A percentile compares a stretch with the other conserved stretches of the same genome.
Evolutionary conservation across 176 grass and related monocot species (phyloP).

Genomic region (Juncus effusus): DNA sequence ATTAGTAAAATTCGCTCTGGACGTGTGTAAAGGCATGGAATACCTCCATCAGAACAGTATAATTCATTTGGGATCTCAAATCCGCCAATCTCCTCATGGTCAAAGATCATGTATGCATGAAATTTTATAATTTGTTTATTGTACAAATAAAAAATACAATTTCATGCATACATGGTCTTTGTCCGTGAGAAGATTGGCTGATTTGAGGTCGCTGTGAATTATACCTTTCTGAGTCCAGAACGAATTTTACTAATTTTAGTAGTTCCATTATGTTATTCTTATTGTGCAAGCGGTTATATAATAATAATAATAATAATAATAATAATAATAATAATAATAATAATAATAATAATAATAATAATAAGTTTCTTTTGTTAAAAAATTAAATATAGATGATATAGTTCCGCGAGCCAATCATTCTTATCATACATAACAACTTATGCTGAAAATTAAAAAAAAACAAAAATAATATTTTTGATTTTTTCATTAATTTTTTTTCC

Average conservation of each 20-base stretch:
- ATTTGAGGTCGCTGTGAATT: slow-evolving; percentile 96
- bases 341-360: too few species aligned
- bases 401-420: slow-evolving; percentile 4
- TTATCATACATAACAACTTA: slow-evolving; percentile 5
- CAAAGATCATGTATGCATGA: slow-evolving; percentile 62
- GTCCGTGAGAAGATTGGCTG: slow-evolving; percentile 93
- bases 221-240: slow-evolving; percentile 78
- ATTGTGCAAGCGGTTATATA: slow-evolving; percentile 91
- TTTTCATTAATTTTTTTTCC: neutral
- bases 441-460: neutral
- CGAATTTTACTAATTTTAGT: slow-evolving; percentile 70
- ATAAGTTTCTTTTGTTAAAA: too few species aligned
- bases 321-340: too few species aligned
- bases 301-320: too few species aligned
- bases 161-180: neutral
- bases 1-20: slow-evolving; percentile 84
- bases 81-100: slow-evolving; percentile 96
- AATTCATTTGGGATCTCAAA: slow-evolving; percentile 96
- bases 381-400: too few species aligned
- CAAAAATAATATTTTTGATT: neutral
- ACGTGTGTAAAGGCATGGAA: slow-evolving; percentile 83
- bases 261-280: slow-evolving; percentile 60
- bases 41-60: slow-evolving; percentile 89
- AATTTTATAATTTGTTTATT: too few species aligned
- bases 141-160: too few species aligned